These are phyloP conservation scores for Sonneratia caseolaris DNA, from an alignment of 345 rosid species.

Conservation along the genomic window DNA sequence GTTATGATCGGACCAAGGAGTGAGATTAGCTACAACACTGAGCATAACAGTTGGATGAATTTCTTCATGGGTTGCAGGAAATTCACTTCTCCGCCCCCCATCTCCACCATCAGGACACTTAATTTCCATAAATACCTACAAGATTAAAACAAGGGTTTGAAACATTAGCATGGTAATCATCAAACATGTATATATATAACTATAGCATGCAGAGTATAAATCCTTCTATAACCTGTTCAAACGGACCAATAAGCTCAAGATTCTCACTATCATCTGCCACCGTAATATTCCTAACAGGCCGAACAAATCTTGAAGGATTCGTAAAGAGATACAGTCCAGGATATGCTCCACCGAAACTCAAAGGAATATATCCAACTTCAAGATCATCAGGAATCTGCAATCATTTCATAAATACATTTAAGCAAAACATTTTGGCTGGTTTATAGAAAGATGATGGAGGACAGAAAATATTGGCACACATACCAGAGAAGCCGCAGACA, in stretches of 20 bases:
- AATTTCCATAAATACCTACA: constrained; percentile 93
- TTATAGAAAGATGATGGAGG: constrained; percentile 6
- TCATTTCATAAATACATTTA: constrained; percentile 5
- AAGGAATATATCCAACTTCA: constrained; percentile 91
- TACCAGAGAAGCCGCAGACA: constrained; percentile 68
- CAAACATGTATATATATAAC: background rate
- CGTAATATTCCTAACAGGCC: constrained; percentile 73
- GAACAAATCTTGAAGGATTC: constrained; percentile 77
- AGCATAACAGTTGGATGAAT: constrained; percentile 90
- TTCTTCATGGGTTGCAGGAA: constrained; percentile 90
- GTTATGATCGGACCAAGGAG: constrained; percentile 99
- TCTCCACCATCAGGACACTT: constrained; percentile 93
- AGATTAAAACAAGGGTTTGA: background rate
- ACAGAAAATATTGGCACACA: constrained; percentile 13
- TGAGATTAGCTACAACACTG: constrained; percentile 94
- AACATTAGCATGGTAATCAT: background rate
- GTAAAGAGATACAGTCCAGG: constrained; percentile 86
- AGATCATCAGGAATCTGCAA: constrained; percentile 85
- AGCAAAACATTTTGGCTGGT: background rate
- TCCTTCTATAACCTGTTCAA: constrained; percentile 67
- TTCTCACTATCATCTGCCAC: constrained; percentile 28
- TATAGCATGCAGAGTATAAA: background rate
- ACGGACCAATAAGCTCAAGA: constrained; percentile 84
- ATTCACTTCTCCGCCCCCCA: constrained; percentile 66
- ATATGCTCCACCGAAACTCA: constrained; percentile 80